phyloP scores from a whole-genome alignment of 2,329 filamentous ascomycete genomes.

The Cladosporium cucumerinum region DNA sequence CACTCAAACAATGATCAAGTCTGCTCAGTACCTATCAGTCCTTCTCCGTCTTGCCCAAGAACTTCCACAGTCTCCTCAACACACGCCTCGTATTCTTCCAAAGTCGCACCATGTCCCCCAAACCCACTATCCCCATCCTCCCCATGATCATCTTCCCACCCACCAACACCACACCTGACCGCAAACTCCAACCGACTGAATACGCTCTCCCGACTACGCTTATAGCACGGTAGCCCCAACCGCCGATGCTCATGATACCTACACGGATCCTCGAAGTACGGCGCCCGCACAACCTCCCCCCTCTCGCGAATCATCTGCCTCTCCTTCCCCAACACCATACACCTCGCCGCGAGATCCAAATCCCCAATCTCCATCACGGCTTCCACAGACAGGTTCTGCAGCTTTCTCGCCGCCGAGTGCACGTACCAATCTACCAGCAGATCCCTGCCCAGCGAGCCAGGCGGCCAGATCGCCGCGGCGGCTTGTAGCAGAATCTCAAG shows the following conservation, averaged over 20 bases:
- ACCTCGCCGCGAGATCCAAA: constrained; percentile 9
- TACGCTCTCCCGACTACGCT: constrained; percentile 10
- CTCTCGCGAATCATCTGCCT: neutral
- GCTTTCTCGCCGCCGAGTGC: neutral
- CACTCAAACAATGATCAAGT: neutral
- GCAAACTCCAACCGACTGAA: constrained; percentile 2
- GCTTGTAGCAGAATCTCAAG: constrained; percentile 1
- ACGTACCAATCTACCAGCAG: constrained; percentile 12
- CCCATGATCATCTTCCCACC: neutral
- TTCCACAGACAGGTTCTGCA: neutral
- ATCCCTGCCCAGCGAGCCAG: constrained; percentile 1
- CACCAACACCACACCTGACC: constrained; percentile 2
- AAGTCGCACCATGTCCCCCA: neutral
- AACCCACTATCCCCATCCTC: constrained; percentile 2
- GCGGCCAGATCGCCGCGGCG: constrained; percentile 9
- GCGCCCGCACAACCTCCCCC: neutral
- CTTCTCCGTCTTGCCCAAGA: neutral
- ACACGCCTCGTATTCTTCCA: neutral
- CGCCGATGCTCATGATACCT: constrained; percentile 10
- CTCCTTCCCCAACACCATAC: constrained; percentile 8
- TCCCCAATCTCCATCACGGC: constrained; percentile 8
- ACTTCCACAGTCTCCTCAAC: neutral
- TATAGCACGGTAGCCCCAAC: neutral
- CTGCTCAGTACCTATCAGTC: neutral
- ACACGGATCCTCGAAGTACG: constrained; percentile 3